Conservation (phyloP, 352 stramenopile species). For the Globisporangium takayamanum region DNA sequence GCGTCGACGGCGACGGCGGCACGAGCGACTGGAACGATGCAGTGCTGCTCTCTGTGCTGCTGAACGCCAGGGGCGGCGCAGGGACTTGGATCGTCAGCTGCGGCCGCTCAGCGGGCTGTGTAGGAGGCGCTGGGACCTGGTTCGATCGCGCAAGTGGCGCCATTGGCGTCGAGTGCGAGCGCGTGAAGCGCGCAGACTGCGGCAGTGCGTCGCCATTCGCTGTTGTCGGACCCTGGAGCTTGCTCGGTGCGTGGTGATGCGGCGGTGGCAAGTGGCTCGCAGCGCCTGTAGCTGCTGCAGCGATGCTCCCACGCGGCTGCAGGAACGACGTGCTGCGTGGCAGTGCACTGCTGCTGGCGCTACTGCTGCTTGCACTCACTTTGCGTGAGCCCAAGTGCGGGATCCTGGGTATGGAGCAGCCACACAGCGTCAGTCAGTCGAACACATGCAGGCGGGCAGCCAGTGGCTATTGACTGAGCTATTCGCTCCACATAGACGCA, state of each 20-base stretch:
- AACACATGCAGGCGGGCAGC: neutral
- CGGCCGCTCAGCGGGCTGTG: constrained; percentile 7
- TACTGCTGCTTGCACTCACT: neutral
- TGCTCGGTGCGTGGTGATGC: constrained; percentile 5
- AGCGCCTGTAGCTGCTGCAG: neutral
- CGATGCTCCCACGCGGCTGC: constrained; percentile 9
- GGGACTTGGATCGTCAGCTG: constrained; percentile 16
- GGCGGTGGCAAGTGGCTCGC: constrained; percentile 5
- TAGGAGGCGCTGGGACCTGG: neutral
- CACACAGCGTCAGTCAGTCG: neutral
- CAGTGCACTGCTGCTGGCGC: neutral
- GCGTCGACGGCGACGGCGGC: constrained; percentile 7
- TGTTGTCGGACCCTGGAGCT: neutral
- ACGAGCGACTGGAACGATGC: constrained; percentile 13
- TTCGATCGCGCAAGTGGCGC: constrained; percentile 3
- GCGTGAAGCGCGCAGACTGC: constrained; percentile 11
- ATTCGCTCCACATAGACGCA: neutral
- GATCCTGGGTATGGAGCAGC: constrained; percentile 12
- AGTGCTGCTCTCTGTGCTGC: neutral
- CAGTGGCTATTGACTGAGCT: neutral
- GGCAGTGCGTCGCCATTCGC: constrained; percentile 3
- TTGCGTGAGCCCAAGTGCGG: constrained; percentile 17
- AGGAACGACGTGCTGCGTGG: constrained; percentile 15
- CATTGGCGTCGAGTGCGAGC: constrained; percentile 16
- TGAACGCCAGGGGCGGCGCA: constrained; percentile 3